Evolutionary conservation across 306 rosid genomes (phyloP), one percentile per base, ranked within the genome.

Genomic region (Medicago ruthenica): DNA sequence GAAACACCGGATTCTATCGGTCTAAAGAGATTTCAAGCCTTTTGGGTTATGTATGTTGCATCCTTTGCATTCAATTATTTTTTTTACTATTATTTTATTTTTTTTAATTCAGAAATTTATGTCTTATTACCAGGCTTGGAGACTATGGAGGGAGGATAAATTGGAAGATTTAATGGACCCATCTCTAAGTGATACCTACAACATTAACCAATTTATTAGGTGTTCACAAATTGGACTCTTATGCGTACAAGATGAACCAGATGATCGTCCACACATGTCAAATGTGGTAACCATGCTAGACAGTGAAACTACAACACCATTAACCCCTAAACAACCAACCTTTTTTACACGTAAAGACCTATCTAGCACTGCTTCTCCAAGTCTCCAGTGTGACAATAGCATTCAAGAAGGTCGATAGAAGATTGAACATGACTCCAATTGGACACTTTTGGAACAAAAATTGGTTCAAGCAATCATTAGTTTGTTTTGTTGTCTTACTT

Each of bases 161-260:
- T 37, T 82, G 8, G 21, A 63, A 54, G 88, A 87, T 59, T 59
- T 86, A 36, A 72, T 79, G 84, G 89, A 87, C 41, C 37, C n/a
- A 27, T 53, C 67, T 31, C 0, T 87, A 27, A 11, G 27, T 9
- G 89, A 79, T 78, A 73, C 77, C 45, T 85, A 70, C 69, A 11
- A 80, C 7, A 17, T n/a, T 34, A 37, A 36, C 18, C 73, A 83
- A 61, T 85, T 87, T 5, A 4, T 68, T 0, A 85, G 47, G 76
- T 89, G 85, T 67, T 85, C 85, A 5, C 61, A 13, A 16, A 14
- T 85, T 21, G 89, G 82, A 5, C 80, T 89, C 0, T 36, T 85
- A 18, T 86, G 93, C 13, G 82, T 79, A n/a, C 90, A 89, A 71
- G 90, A 89, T 37, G 89, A 86, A 21, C 90, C 88, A 0, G 21